Percentiles rank a stretch among this genome's conserved stretches.
Evolutionary conservation across 2,329 filamentous ascomycete species (phyloP).

Genomic region (Corinectria fuckeliana): DNA sequence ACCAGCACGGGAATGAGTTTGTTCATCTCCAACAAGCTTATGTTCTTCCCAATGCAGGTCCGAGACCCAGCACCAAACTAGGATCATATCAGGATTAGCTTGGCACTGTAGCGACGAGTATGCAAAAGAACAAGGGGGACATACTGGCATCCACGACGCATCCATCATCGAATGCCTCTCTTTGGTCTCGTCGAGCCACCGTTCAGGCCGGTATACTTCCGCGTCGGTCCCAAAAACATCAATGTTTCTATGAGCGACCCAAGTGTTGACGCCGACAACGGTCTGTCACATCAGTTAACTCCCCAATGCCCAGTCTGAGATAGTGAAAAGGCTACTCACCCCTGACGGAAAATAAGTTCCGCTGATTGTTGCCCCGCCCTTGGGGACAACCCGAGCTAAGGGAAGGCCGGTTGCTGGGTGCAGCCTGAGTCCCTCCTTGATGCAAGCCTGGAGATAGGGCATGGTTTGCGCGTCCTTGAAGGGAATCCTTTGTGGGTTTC

Average conservation of each 20-base stretch:
- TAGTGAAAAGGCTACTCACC: no score
- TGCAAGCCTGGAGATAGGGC: slow-evolving; percentile 58
- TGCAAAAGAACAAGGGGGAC: neutral
- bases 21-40: slow-evolving; percentile 66
- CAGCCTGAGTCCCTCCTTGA: no score
- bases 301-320: no score
- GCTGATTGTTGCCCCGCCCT: no score
- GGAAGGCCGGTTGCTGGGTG: no score
- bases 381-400: no score
- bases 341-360: no score
- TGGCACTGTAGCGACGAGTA: no score
- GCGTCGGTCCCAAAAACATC: slow-evolving; percentile 52
- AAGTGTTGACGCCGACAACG: slow-evolving; percentile 50
- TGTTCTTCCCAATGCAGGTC: slow-evolving; percentile 73
- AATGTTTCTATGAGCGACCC: slow-evolving; percentile 47
- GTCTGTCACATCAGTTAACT: slow-evolving; percentile 40
- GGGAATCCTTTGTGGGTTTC: neutral
- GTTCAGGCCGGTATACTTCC: slow-evolving; percentile 52
- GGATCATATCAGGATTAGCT: neutral
- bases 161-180: slow-evolving; percentile 2
- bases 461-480: slow-evolving; percentile 52
- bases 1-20: slow-evolving; percentile 56
- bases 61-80: slow-evolving; percentile 72
- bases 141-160: slow-evolving; percentile 5
- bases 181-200: slow-evolving; percentile 48